Conservation (phyloP, 768 basidiomycete species). For the Mycena pura region DNA sequence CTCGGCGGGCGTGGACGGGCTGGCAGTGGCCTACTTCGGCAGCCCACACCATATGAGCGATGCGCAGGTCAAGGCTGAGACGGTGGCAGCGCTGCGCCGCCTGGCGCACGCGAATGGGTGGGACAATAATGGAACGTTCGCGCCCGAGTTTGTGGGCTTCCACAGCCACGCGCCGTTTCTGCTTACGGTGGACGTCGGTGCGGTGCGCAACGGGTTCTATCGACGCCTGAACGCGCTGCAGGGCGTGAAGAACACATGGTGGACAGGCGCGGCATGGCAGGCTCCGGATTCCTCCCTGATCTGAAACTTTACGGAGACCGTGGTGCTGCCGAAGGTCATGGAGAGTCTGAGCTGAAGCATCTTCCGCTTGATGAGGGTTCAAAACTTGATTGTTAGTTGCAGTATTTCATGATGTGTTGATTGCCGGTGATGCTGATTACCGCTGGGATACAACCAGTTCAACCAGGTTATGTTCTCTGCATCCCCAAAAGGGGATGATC, state of each 20-base stretch:
- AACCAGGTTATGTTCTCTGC: too few species aligned
- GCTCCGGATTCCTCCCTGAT: not conserved
- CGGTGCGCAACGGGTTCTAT: not conserved
- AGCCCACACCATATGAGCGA: conserved; percentile 6
- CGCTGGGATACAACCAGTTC: too few species aligned
- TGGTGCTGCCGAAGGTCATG: not conserved
- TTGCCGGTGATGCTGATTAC: too few species aligned
- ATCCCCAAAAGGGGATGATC: too few species aligned
- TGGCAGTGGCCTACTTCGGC: not conserved
- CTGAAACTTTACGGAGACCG: not conserved
- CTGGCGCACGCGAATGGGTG: conserved; percentile 9
- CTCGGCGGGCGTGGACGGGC: conserved; percentile 6
- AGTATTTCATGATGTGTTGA: too few species aligned
- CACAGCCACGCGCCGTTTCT: too few species aligned
- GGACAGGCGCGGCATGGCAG: not conserved
- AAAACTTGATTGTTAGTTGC: too few species aligned
- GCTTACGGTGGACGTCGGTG: not conserved
- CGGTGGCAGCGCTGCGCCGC: not conserved
- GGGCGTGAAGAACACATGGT: not conserved
- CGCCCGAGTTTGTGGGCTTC: not conserved
- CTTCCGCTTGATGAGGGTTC: too few species aligned
- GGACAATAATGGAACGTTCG: not conserved
- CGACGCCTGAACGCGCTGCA: too few species aligned
- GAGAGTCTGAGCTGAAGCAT: not conserved
- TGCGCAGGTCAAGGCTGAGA: conserved; percentile 8